phyloP scores from a whole-genome alignment of 306 rosid genomes.

The Dalbergia cultrata region DNA sequence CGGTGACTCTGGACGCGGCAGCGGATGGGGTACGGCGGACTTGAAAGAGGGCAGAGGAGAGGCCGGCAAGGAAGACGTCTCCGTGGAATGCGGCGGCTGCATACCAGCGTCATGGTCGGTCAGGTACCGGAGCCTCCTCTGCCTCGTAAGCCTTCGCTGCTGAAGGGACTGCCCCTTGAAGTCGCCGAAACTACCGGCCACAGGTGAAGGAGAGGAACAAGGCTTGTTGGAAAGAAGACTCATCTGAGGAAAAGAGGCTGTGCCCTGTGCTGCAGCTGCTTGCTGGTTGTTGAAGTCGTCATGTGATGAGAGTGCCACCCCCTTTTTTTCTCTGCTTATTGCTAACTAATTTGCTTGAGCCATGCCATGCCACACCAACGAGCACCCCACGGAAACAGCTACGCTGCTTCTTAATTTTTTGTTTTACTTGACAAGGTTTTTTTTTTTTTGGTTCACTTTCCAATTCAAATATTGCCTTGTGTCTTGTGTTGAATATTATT shows the following conservation, averaged over 20 bases:
- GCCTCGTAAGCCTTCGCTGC: constrained; percentile 75
- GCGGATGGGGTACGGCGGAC: constrained; percentile 61
- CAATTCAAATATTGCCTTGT: constrained; percentile 30
- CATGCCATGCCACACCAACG: not conserved
- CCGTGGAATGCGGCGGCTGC: not conserved
- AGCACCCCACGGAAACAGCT: constrained; percentile 38
- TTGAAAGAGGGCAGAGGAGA: constrained; percentile 58
- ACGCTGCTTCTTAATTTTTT: constrained; percentile 40
- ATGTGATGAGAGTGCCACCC: not conserved
- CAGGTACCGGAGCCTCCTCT: constrained; percentile 65
- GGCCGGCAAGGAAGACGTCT: constrained; percentile 51
- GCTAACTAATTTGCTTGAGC: not conserved
- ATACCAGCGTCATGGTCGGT: constrained; percentile 53
- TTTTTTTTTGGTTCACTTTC: too few relatives aligned
- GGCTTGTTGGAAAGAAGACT: not conserved
- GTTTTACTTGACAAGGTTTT: not conserved
- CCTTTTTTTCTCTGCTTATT: not conserved
- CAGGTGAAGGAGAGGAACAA: constrained; percentile 8
- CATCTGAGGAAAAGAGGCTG: constrained; percentile 31
- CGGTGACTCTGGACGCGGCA: constrained; percentile 68
- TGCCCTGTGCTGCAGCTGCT: not conserved
- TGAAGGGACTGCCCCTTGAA: constrained; percentile 35
- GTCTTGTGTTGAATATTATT: constrained; percentile 16
- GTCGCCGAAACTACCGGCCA: not conserved
- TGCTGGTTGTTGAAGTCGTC: constrained; percentile 28